Evolutionary conservation across 169 alveolate species (phyloP).

Genomic region (Plasmodium cynomolgi): DNA sequence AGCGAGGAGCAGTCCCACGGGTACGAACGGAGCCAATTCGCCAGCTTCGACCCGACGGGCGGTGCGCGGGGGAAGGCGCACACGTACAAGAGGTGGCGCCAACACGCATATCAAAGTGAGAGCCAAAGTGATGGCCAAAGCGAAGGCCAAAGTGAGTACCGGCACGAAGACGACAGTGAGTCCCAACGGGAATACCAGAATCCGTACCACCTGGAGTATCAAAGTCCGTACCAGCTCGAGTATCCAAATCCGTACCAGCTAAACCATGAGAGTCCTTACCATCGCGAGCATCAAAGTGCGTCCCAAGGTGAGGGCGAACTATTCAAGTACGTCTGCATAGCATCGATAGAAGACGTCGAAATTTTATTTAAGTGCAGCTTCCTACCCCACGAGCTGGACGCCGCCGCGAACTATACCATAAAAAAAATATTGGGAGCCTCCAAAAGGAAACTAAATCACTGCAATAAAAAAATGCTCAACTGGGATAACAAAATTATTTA

Average conservation of each 20-base stretch:
- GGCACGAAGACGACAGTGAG: background rate
- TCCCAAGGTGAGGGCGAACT: background rate
- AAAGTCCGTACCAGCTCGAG: background rate
- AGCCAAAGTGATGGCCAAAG: background rate
- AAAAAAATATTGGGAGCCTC: conserved; percentile 51
- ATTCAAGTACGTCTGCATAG: conserved; percentile 65
- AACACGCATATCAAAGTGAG: background rate
- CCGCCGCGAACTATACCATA: conserved; percentile 34
- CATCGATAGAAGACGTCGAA: conserved; percentile 51
- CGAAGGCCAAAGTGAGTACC: background rate
- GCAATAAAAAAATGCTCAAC: conserved; percentile 67
- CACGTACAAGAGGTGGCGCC: background rate
- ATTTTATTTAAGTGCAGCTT: conserved; percentile 40
- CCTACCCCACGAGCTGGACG: conserved; percentile 21
- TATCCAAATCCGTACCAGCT: background rate
- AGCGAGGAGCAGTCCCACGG: conserved; percentile 14
- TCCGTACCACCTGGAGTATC: background rate
- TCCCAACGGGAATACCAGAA: background rate
- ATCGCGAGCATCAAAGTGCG: background rate
- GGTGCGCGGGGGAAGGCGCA: background rate
- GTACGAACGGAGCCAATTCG: background rate
- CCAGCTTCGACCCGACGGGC: background rate
- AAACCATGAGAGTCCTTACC: background rate
- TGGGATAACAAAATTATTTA: conserved; percentile 64
- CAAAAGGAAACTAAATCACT: conserved; percentile 44